Evolutionary conservation across 148 eudicot genomes (phyloP), one percentile per base, ranked within the genome.

Genomic region (Vaccinium darrowii): DNA sequence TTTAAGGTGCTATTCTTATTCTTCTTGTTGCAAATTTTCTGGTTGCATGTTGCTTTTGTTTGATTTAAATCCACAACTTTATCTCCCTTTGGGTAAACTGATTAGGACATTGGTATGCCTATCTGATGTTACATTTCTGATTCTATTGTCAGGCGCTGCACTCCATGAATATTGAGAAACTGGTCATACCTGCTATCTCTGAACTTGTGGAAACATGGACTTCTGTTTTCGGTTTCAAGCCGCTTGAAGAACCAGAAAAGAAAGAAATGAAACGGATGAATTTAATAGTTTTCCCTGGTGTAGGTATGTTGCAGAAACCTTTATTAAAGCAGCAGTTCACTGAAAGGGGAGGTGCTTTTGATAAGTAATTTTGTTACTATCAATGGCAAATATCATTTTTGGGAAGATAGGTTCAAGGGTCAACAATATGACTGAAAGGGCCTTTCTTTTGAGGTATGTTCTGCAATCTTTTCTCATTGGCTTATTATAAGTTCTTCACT

Each of bases 151-250:
- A 96, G 99, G 94, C 90, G 78, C 94, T 94, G 14, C 72, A 84
- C 83, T 88, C 92, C 49, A 91, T 96, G 78, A 89, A 88, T 84
- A 90, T 96, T 60, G 93, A 93, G 87, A 95, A 92, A 52, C 81
- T 96, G 85, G 95, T 93, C 58, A 93, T 94, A 83, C 99, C 97
- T 85, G 99, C 94, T 51, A 88, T 96, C 57, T 83, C 98, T 73
- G 97, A 89, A 80, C 91, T 96, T 25, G 43, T 75, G 84, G 69
- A 91, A 80, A 93, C 95, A 69, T 96, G 99, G 99, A 96, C 97
- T 72, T 88, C 90, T 5, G 92, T 90, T 56, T 96, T 93, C 87
- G 94, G 94, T 82, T 96, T 96, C 84, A 75, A 80, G 82, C 94
- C 94, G 43, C 91, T 94, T 78, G 94, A 91, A 75, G 92, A 91